phyloP scores from a whole-genome alignment of 2,329 filamentous ascomycete genomes.

The Fusarium begoniae region DNA sequence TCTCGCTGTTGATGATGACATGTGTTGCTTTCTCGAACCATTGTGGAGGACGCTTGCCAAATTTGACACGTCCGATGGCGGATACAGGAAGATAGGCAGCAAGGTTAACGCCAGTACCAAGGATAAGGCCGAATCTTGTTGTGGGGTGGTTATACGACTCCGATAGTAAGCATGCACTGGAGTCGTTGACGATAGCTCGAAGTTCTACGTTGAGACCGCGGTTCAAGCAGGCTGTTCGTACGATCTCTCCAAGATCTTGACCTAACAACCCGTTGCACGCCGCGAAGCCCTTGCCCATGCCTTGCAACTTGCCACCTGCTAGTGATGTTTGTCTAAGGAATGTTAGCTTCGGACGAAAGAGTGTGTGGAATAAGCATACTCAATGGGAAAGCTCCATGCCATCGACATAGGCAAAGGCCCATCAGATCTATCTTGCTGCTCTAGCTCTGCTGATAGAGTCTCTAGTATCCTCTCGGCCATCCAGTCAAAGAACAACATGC shows the following conservation, averaged over 20 bases:
- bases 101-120: conserved; percentile 74
- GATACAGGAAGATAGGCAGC: conserved; percentile 70
- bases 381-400: conserved; percentile 76
- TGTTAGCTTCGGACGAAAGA: conserved; percentile 36
- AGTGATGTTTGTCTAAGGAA: conserved; percentile 68
- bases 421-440: conserved; percentile 48
- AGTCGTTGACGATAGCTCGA: conserved; percentile 72
- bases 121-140: conserved; percentile 71
- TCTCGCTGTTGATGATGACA: conserved; percentile 73
- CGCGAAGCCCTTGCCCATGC: conserved; percentile 73
- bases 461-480: conserved; percentile 69
- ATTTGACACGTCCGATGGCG: conserved; percentile 64
- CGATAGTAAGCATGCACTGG: conserved; percentile 71
- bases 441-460: conserved; percentile 59
- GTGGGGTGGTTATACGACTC: conserved; percentile 67
- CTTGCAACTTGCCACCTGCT: conserved; percentile 65
- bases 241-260: conserved; percentile 67
- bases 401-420: conserved; percentile 66
- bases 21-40: conserved; percentile 69
- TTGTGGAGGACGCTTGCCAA: conserved; percentile 60
- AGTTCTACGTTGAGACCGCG: conserved; percentile 64
- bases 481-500: conserved; percentile 73
- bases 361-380: conserved; percentile 49
- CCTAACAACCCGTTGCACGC: conserved; percentile 67
- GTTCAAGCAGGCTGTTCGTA: conserved; percentile 62